These are phyloP conservation scores for Podosphaera fusca DNA, from an alignment of 2,329 filamentous ascomycete genomes.

Conservation along the genomic window DNA sequence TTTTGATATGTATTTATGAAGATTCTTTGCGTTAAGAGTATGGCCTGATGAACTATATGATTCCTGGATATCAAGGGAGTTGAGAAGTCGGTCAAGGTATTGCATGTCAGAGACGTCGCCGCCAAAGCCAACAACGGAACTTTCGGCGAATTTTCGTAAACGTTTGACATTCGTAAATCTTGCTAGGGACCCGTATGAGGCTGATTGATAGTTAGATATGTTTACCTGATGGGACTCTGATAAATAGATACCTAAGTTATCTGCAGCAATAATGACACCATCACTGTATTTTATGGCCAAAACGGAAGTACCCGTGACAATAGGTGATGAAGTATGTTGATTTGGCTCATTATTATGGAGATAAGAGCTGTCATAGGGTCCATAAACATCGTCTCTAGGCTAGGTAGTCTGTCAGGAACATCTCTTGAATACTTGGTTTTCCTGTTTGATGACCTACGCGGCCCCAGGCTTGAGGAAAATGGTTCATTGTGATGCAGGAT, in stretches of 20 bases:
- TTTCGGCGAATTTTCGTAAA: constrained; percentile 66
- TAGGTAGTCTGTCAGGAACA: constrained; percentile 23
- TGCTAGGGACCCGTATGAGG: constrained; percentile 89
- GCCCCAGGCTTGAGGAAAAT: constrained; percentile 50
- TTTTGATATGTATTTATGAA: constrained; percentile 91
- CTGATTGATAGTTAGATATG: constrained; percentile 22
- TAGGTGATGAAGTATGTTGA: constrained; percentile 73
- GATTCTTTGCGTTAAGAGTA: constrained; percentile 67
- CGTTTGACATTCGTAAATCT: constrained; percentile 95
- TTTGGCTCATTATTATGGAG: constrained; percentile 50
- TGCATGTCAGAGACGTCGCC: constrained; percentile 99
- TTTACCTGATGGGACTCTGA: constrained; percentile 5
- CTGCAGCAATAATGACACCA: constrained; percentile 86
- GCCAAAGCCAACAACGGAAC: constrained; percentile 74
- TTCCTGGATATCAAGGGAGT: constrained; percentile 68
- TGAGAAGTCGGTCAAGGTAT: constrained; percentile 81
- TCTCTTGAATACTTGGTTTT: constrained; percentile 1
- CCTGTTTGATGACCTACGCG: constrained; percentile 29
- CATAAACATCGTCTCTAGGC: constrained; percentile 95
- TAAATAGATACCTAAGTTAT: constrained; percentile 55
- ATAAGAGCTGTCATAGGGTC: constrained; percentile 72
- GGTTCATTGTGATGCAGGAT: constrained; percentile 31
- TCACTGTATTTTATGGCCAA: constrained; percentile 88
- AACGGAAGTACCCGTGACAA: constrained; percentile 92
- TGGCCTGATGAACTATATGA: constrained; percentile 39